Evolutionary conservation across 2,329 filamentous ascomycete genomes (phyloP), one percentile per base, ranked within the genome.

Genomic region (Fusarium mexicanum): DNA sequence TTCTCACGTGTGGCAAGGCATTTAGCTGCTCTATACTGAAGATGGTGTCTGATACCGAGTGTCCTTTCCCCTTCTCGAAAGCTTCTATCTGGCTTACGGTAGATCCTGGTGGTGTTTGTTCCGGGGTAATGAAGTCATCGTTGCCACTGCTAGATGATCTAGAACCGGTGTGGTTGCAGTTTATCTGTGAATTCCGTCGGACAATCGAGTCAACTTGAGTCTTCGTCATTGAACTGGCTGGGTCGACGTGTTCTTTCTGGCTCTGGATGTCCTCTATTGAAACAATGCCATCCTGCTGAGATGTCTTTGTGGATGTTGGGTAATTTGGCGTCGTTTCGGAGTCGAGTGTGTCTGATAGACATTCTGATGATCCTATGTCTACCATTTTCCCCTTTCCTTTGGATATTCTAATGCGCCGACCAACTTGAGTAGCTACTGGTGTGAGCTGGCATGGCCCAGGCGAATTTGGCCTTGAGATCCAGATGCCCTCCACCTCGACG

Each of bases 401-500:
- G 24, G 54, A 67, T 38, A 63, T 68, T 11, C 55, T 58, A 5
- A 64, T 61, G 8, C 57, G 40, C 20, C 74, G 64, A 16, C 66
- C 74, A 11, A 77, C 65, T 13, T 79, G 70, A 12, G 77, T 80
- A 14, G 76, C 65, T n/a, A 74, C 73, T 11, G 80, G 78, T 38
- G 72, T 63, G 13, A 62, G 43, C 17, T 77, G 77, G 40, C 75
- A 80, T 44, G 58, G 55, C 10, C 73, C 76, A 4, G 86, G 84
- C 17, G 85, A 85, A 16, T 84, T 82, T 50, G 87, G 85, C 59
- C 85, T 84, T 31, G 90, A 91, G 57, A 93, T 90, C 91, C 93
- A 94, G 58, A 98, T 95, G 8, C 94, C 95, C 73, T 97, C 94
- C 13, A 97, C 90, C 79, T 96, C 90, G 48, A 97, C 86, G 11